phyloP scores from a whole-genome alignment of 768 basidiomycete species.

The Leccinum rimulosum region DNA sequence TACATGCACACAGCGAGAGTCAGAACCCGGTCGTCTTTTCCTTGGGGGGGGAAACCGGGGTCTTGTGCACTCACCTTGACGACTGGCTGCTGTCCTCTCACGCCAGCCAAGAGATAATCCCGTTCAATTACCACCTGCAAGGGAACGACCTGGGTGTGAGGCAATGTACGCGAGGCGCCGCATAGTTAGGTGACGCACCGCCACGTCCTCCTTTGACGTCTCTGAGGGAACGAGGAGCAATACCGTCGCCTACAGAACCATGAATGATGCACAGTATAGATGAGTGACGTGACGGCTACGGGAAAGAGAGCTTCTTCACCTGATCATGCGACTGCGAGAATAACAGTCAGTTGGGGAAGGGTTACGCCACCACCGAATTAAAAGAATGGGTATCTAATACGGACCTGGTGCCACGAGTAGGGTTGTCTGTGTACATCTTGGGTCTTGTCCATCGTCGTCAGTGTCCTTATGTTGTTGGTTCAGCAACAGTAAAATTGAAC shows the following conservation, averaged over 20 bases:
- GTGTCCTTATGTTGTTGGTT: constrained; percentile 11
- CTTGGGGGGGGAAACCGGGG: background rate
- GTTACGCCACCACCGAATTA: constrained; percentile 15
- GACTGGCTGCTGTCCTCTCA: constrained; percentile 64
- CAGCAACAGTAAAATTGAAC: constrained; percentile 9
- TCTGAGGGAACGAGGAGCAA: constrained; percentile 71
- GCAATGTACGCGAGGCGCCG: background rate
- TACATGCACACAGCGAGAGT: constrained; percentile 34
- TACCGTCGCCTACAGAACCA: constrained; percentile 60
- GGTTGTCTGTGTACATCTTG: constrained; percentile 36
- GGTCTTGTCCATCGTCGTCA: constrained; percentile 24
- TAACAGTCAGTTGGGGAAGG: constrained; percentile 2
- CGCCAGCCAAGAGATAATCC: constrained; percentile 69
- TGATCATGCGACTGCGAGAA: constrained; percentile 77
- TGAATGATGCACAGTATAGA: constrained; percentile 17
- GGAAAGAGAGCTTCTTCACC: constrained; percentile 38
- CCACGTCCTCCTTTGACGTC: constrained; percentile 68
- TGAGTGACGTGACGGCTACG: constrained; percentile 8
- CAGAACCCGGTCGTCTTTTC: constrained; percentile 1
- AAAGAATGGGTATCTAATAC: constrained; percentile 19
- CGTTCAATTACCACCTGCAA: constrained; percentile 71
- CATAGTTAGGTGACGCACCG: constrained; percentile 41
- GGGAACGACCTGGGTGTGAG: constrained; percentile 2
- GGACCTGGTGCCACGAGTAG: constrained; percentile 88
- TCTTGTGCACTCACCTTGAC: constrained; percentile 63